Base-by-base conservation (phyloP, 139 green algal genomes). In the Picochlorum costavermella region DNA sequence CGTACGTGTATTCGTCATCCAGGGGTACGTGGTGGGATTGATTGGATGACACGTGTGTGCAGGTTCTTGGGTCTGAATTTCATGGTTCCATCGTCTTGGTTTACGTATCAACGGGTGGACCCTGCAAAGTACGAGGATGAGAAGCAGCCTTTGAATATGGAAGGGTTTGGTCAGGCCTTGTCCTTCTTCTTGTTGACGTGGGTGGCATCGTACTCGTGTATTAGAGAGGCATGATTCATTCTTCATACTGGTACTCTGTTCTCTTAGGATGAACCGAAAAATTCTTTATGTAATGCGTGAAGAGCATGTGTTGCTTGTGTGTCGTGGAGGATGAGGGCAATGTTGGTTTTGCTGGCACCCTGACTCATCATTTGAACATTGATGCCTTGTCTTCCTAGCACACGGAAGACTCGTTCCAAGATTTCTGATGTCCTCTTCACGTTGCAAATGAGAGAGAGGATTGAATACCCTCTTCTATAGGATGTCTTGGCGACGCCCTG, bases 391-490 rank as follows among this genome's bases (percentile, higher is more conserved):
- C 61, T 40, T 9, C 74, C 55, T 55, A 90, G 71, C 10, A 83
- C 77, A n/a, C 69, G 56, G 61, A 86, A 87, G 29, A 80, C 83
- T 64, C 81, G 63, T 68, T 90, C 75, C 59, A 96, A 76, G 61
- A 96, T 94, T 53, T 84, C 69, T 45, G 75, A 86, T 25, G 88
- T 89, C 43, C 80, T 81, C 71, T 83, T 31, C 13, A 96, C 83
- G 67, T 97, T 96, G 84, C 90, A 95, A 70, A 98, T 97, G 44
- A 98, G 82, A 58, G 76, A 90, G 23, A 98, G 76, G 71, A 97
- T 97, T 63, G 84, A 82, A 56, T 86, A 80, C 58, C 76, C 75
- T 25, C 75, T 74, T 37, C 79, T 75, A 59, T 89, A 76, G 29
- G 69, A 70, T 1, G 64, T 77, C 14, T 67, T 72, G 28, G 87